Evolutionary conservation across 164 flowering plant genomes (phyloP).

Genomic region (Brasenia schreberi): DNA sequence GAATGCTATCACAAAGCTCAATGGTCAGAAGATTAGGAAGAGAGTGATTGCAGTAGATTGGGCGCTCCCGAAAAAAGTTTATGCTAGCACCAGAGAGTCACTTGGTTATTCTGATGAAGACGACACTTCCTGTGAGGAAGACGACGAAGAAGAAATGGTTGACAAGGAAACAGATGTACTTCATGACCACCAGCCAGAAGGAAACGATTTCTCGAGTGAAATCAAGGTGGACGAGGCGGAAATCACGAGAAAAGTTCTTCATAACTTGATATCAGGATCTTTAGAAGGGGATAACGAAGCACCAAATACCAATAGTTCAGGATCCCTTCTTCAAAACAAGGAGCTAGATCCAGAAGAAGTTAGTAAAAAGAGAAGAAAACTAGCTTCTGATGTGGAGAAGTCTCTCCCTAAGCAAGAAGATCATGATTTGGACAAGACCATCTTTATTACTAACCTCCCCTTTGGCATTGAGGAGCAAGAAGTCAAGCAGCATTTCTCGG

Average conservation of each 20-base stretch:
- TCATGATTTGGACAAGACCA: conserved; percentile 44
- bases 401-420: conserved; percentile 12
- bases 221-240: conserved; percentile 58
- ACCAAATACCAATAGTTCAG: background rate
- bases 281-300: conserved; percentile 27
- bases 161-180: conserved; percentile 4
- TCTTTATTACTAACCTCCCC: conserved; percentile 79
- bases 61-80: conserved; percentile 87
- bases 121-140: conserved; percentile 31
- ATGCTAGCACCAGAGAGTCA: conserved; percentile 1
- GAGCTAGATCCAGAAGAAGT: conserved; percentile 1
- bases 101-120: conserved; percentile 1
- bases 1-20: conserved; percentile 78
- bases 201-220: conserved; percentile 14
- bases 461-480: conserved; percentile 66
- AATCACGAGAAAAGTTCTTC: conserved; percentile 58
- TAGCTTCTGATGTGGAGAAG: conserved; percentile 12
- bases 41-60: conserved; percentile 96
- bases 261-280: conserved; percentile 48
- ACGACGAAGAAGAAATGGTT: conserved; percentile 10
- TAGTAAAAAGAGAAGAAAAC: background rate
- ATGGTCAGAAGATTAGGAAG: conserved; percentile 59
- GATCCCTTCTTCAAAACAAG: background rate
- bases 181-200: conserved; percentile 9
- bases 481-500: conserved; percentile 69